Conservation (phyloP, 768 basidiomycete genomes). For the Hortiboletus flavorubellus region DNA sequence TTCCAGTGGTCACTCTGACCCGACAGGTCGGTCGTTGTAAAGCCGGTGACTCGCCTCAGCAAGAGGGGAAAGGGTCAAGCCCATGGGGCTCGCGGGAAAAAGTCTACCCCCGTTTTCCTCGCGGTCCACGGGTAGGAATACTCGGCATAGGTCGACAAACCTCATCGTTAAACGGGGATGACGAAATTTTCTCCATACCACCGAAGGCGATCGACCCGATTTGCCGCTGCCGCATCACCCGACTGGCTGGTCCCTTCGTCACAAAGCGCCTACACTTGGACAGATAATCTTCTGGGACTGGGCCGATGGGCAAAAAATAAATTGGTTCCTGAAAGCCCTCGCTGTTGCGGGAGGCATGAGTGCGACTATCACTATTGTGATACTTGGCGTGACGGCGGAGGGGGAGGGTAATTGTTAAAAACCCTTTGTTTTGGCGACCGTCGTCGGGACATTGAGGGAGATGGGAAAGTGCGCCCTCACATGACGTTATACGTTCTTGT, state of each 20-base stretch:
- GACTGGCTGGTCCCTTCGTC: neutral
- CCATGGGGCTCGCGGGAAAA: neutral
- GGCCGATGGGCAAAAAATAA: neutral
- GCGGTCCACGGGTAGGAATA: neutral
- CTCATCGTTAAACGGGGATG: neutral
- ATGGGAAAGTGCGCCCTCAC: neutral
- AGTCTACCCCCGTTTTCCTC: neutral
- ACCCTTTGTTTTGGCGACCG: neutral
- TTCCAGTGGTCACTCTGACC: neutral
- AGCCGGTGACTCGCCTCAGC: neutral
- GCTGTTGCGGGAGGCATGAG: no score
- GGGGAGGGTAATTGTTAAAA: neutral
- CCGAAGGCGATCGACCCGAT: no score
- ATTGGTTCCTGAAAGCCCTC: neutral
- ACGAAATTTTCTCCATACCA: neutral
- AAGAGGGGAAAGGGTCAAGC: neutral
- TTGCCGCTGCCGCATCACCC: neutral
- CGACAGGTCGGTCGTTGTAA: neutral
- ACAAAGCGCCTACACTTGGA: neutral
- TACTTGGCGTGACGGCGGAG: neutral
- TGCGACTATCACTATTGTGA: no score
- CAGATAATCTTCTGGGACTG: neutral
- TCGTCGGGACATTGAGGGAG: neutral
- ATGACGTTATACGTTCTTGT: slow-evolving; percentile 1
- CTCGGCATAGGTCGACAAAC: neutral